Conservation (phyloP, 1,284 basidiomycete genomes). For the Tilletiaria anomala region DNA sequence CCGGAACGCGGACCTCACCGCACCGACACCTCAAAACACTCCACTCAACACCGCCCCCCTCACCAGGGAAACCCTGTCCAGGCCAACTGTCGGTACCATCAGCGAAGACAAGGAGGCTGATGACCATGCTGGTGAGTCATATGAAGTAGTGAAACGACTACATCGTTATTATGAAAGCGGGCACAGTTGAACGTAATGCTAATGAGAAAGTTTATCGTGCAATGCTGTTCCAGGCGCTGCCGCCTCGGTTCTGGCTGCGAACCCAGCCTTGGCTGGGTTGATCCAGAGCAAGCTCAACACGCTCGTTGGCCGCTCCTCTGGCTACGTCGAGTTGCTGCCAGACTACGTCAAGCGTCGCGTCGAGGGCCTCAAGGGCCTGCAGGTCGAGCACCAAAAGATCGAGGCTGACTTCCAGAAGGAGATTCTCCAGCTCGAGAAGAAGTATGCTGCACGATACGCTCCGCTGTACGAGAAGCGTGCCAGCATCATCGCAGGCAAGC, state of each 20-base stretch:
- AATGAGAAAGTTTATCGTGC: neutral
- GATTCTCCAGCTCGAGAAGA: conserved; percentile 90
- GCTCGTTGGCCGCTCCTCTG: conserved; percentile 64
- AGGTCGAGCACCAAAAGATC: conserved; percentile 79
- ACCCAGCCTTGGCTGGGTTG: conserved; percentile 39
- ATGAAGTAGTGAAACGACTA: neutral
- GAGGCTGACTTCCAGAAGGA: conserved; percentile 94
- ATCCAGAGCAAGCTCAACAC: conserved; percentile 47
- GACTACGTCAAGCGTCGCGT: conserved; percentile 66
- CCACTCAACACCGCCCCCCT: conserved; percentile 58
- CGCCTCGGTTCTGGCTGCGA: conserved; percentile 21
- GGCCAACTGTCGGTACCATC: conserved; percentile 43
- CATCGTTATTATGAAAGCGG: no score
- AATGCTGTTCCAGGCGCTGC: neutral
- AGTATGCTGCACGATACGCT: conserved; percentile 73
- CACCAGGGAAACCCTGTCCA: conserved; percentile 51
- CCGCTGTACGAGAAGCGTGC: conserved; percentile 77
- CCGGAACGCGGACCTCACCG: conserved; percentile 43
- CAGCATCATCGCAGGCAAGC: conserved; percentile 65
- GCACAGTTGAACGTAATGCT: neutral
- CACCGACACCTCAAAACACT: conserved; percentile 69
- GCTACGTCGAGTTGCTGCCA: conserved; percentile 75
- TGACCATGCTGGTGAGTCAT: neutral
- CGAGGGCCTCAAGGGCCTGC: conserved; percentile 85
- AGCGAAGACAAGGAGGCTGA: conserved; percentile 32